Base-by-base conservation (phyloP, 1,284 basidiomycete species). In the Trametes versicolor region DNA sequence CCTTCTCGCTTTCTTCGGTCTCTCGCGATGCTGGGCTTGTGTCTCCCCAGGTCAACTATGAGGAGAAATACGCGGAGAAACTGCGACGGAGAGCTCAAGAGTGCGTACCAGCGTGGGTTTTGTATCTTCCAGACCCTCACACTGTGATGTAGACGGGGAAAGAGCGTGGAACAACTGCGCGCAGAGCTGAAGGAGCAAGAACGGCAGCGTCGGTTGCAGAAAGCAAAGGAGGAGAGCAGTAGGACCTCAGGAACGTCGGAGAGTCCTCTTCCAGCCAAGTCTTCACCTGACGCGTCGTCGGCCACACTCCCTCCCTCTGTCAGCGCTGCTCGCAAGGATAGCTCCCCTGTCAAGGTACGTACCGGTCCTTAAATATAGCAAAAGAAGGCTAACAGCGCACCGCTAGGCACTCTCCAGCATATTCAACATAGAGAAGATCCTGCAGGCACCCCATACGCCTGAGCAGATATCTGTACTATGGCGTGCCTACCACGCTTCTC, bases 401-500 rank as follows among this genome's bases (percentile, higher is more conserved):
- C 62, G 19, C 36, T 29, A 97, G 96, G 90, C 95, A 19, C 83
- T 98, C 17, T 85, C 88, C 21, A 87, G 86, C 10, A 92, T 97
- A 63, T 80, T 98, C 71, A 95, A 97, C 77, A 77, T 96, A 15
- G 80, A 87, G 19, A 87, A 89, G 61, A 78, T 97, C 10, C 75
- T 94, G 52, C 81, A 87, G 29, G 85, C 85, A 2, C 87, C 92
- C 0, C 93, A 96, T 71, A 90, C 91, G 1, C 67, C 89, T 2
- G 83, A 87, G 10, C 90, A 93, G 74, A 85, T 98, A 68, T 85
- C 88, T 4, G 84, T 89, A 1, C 83, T 98, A 1, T 98, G 96
- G 96, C 93, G 87, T n/a, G 86, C 92, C 0, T 98, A 96, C 73
- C 96, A 98, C 76, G 86, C 88, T 19, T 87, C 92, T 4, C 87